phyloP scores from a whole-genome alignment of 2,329 filamentous ascomycete genomes.

The Aspergillus tamarii region DNA sequence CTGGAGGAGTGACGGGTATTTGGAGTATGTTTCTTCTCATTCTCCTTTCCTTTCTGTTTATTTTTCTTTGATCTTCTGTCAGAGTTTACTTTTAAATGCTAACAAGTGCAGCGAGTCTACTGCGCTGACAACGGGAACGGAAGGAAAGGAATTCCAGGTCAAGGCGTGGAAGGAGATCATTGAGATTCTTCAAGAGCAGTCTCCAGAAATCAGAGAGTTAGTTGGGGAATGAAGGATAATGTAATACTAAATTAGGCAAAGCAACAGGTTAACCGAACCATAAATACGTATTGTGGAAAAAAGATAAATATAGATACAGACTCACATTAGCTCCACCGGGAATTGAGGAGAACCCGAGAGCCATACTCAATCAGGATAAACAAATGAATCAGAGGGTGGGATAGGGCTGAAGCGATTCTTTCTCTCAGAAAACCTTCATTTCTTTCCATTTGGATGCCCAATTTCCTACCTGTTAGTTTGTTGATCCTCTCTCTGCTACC shows the following conservation, averaged over 20 bases:
- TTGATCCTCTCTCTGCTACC: not conserved
- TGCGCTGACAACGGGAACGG: conserved; percentile 34
- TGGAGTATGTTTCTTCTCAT: conserved; percentile 33
- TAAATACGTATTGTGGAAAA: not conserved
- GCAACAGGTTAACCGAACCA: not conserved
- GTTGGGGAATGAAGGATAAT: not conserved
- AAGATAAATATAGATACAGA: conserved; percentile 8
- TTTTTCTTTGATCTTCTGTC: not conserved
- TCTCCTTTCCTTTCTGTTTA: not conserved
- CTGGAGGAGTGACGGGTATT: conserved; percentile 47
- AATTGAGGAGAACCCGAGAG: conserved; percentile 2
- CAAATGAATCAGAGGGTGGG: conserved; percentile 1
- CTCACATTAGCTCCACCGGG: conserved; percentile 7
- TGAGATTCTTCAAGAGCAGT: conserved; percentile 33
- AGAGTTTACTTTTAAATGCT: conserved; percentile 7
- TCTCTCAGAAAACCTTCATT: not conserved
- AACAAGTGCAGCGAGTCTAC: conserved; percentile 35
- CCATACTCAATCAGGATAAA: conserved; percentile 5
- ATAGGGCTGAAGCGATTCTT: conserved; percentile 1
- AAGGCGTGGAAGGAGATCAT: conserved; percentile 48
- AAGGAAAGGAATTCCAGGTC: conserved; percentile 41
- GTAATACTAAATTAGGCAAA: not conserved
- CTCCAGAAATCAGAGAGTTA: conserved; percentile 23
- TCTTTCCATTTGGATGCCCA: not conserved
- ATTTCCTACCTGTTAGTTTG: not conserved